Evolutionary conservation across 495 filamentous ascomycete species (phyloP).

Genomic region (Ascodesmis nigricans): DNA sequence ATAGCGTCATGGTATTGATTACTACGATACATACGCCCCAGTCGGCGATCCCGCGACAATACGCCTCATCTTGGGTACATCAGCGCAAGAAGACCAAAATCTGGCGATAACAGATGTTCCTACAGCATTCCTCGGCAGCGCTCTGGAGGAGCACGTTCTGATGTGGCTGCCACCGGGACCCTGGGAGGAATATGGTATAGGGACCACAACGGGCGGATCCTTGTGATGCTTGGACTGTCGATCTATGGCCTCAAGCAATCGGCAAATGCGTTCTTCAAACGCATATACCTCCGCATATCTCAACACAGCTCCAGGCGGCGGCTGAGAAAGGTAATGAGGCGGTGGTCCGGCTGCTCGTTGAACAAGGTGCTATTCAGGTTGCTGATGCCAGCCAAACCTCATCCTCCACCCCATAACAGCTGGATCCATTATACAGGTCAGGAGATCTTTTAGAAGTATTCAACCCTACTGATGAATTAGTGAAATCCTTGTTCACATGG

Average conservation of each 20-base stretch:
- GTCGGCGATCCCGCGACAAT: slow-evolving; percentile 5
- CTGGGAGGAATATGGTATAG: too few species aligned
- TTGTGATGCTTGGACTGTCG: neutral
- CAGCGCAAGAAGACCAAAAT: neutral
- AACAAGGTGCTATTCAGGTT: too few species aligned
- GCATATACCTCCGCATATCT: neutral
- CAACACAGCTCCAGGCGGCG: too few species aligned
- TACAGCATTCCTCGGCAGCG: neutral
- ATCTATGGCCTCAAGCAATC: slow-evolving; percentile 1
- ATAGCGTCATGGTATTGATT: slow-evolving; percentile 8
- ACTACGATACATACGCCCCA: slow-evolving; percentile 9
- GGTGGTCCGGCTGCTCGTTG: too few species aligned
- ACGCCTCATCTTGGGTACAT: neutral
- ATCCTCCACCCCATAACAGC: too few species aligned
- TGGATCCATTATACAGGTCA: too few species aligned
- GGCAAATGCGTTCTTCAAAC: neutral
- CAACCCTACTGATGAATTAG: too few species aligned
- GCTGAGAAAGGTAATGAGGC: too few species aligned
- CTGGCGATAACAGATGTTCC: neutral
- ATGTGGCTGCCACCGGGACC: neutral
- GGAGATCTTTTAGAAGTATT: too few species aligned
- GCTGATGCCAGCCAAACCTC: too few species aligned
- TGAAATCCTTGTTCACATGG: too few species aligned
- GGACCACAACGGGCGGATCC: neutral
- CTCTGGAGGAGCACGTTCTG: neutral